These are phyloP conservation scores for Saxophila tyrrhenica DNA, from an alignment of 495 filamentous ascomycete species.

Conservation along the genomic window DNA sequence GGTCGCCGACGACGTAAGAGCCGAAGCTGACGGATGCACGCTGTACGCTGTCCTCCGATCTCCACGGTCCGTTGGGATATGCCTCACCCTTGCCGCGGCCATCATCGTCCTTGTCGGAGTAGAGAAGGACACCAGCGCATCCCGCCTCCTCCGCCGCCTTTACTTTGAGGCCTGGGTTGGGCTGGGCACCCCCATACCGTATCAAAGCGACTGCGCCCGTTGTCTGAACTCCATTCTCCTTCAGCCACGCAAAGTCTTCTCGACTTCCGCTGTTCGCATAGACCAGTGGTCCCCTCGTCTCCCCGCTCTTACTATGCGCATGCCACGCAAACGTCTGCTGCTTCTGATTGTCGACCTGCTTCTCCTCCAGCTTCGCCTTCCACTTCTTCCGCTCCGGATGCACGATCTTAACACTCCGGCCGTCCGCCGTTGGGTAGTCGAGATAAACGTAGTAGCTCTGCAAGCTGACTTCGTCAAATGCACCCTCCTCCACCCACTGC, in stretches of 20 bases:
- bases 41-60: slow-evolving; percentile 72
- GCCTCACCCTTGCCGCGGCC: slow-evolving; percentile 57
- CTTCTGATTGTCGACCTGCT: slow-evolving; percentile 37
- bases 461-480: slow-evolving; percentile 58
- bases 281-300: slow-evolving; percentile 82
- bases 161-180: slow-evolving; percentile 66
- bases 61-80: slow-evolving; percentile 63
- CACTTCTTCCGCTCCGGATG: slow-evolving; percentile 57
- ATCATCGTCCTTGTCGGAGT: slow-evolving; percentile 76
- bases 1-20: slow-evolving; percentile 77
- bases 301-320: slow-evolving; percentile 76
- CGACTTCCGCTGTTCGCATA: slow-evolving; percentile 87
- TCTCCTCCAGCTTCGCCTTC: slow-evolving; percentile 80
- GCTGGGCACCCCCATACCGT: slow-evolving; percentile 63
- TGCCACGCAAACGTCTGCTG: slow-evolving; percentile 69
- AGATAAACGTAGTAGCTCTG: slow-evolving; percentile 77
- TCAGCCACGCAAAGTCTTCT: slow-evolving; percentile 65
- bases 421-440: slow-evolving; percentile 72
- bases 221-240: slow-evolving; percentile 57
- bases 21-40: slow-evolving; percentile 72
- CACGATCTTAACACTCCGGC: slow-evolving; percentile 71
- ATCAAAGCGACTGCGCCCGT: slow-evolving; percentile 77
- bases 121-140: slow-evolving; percentile 78
- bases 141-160: slow-evolving; percentile 80
- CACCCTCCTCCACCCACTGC: slow-evolving; percentile 49